Percentiles rank a stretch among this genome's conserved stretches.
phyloP scores from a whole-genome alignment of 192 early-diverging fungal genomes.

The Glomus cerebriforme region DNA sequence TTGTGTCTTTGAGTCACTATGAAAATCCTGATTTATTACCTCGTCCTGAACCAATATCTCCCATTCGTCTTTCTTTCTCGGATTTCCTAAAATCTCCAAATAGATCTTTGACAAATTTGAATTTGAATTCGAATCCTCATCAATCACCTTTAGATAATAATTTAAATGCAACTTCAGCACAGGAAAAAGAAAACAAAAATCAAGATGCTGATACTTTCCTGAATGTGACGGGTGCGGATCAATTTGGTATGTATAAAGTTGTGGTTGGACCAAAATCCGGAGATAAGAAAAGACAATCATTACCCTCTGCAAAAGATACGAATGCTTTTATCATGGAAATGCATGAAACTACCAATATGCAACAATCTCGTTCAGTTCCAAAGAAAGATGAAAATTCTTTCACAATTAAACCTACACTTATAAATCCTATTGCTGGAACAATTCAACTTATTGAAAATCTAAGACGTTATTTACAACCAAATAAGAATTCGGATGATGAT shows the following conservation, averaged over 20 bases:
- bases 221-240: not conserved
- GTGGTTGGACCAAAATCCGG: not conserved
- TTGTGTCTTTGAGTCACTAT: not conserved
- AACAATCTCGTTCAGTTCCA: not conserved
- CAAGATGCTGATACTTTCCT: not conserved
- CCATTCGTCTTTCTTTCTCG: too few species aligned
- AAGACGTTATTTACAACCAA: not conserved
- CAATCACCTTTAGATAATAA: not conserved
- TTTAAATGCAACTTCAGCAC: too few species aligned
- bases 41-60: too few species aligned
- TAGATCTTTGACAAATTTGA: not conserved
- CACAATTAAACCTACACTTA: not conserved
- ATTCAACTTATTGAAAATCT: not conserved
- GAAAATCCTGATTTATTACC: too few species aligned
- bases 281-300: not conserved
- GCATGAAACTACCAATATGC: not conserved
- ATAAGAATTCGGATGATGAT: not conserved
- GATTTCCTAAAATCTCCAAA: not conserved
- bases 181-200: too few species aligned
- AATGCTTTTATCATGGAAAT: constrained; percentile 1
- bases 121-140: not conserved
- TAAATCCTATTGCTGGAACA: not conserved
- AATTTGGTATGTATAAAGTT: not conserved
- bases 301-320: not conserved
- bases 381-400: not conserved